Conservation (phyloP, 2,329 filamentous ascomycete genomes). For the Aureobasidium sp. region DNA sequence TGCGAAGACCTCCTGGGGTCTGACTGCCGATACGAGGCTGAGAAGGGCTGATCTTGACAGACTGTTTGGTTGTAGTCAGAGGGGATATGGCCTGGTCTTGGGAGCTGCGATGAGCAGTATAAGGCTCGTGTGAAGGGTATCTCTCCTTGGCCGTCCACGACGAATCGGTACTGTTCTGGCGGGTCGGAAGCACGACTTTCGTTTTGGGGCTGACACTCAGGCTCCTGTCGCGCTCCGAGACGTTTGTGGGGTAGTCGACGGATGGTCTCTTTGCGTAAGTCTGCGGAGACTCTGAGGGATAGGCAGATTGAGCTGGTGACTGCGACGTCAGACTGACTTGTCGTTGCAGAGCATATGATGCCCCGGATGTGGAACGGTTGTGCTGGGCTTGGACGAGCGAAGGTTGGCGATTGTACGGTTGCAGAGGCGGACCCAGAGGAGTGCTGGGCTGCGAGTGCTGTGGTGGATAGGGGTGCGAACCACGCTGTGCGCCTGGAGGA, state of each 20-base stretch:
- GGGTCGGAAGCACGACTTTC: constrained; percentile 24
- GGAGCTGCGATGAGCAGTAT: not conserved
- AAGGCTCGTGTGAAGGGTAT: constrained; percentile 9
- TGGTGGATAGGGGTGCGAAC: constrained; percentile 25
- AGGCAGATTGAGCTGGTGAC: constrained; percentile 29
- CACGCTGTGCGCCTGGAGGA: constrained; percentile 26
- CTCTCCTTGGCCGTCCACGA: not conserved
- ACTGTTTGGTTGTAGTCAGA: constrained; percentile 9
- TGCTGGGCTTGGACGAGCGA: constrained; percentile 15
- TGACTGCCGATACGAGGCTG: constrained; percentile 10
- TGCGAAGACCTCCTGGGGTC: constrained; percentile 3
- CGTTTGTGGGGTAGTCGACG: constrained; percentile 30
- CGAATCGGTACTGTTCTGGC: constrained; percentile 25
- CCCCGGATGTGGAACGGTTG: not conserved
- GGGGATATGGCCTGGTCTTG: constrained; percentile 9
- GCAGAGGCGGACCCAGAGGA: constrained; percentile 40
- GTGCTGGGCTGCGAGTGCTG: constrained; percentile 41
- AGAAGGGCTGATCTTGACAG: constrained; percentile 4
- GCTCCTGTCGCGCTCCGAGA: constrained; percentile 60
- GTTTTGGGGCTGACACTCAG: constrained; percentile 76
- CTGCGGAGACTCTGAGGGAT: constrained; percentile 34
- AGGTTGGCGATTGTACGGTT: constrained; percentile 24
- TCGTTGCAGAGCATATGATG: constrained; percentile 6
- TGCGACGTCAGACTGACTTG: constrained; percentile 20
- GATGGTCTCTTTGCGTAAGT: constrained; percentile 20